These are phyloP conservation scores for Podila verticillata DNA, from an alignment of 192 early-diverging fungal genomes.

Conservation along the genomic window DNA sequence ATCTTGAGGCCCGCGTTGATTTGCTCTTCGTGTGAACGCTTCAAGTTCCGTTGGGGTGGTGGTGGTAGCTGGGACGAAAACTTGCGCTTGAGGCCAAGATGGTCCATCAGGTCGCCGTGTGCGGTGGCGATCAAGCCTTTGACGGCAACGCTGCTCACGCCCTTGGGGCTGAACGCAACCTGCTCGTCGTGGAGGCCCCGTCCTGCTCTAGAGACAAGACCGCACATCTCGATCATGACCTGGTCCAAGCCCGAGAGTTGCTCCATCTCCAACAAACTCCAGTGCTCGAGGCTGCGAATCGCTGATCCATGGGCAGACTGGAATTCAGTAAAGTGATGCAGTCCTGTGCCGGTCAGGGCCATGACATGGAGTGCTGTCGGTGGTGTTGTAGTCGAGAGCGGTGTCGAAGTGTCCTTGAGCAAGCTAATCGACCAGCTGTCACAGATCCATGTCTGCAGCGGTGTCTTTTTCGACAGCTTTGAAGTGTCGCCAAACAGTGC, in stretches of 20 bases:
- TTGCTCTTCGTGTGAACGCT: constrained; percentile 7
- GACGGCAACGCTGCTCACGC: neutral
- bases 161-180: constrained; percentile 13
- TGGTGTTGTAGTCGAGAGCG: neutral
- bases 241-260: neutral
- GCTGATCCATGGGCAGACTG: neutral
- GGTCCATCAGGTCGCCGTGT: constrained; percentile 15
- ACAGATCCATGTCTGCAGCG: constrained; percentile 28
- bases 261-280: constrained; percentile 44
- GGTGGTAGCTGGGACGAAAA: neutral
- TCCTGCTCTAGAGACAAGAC: constrained; percentile 25
- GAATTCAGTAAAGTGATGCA: constrained; percentile 33
- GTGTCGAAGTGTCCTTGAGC: constrained; percentile 12
- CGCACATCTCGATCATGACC: constrained; percentile 31
- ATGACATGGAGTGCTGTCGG: constrained; percentile 22
- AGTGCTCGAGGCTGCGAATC: constrained; percentile 29
- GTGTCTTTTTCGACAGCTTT: constrained; percentile 10
- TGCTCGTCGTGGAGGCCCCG: constrained; percentile 23
- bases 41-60: neutral
- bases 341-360: constrained; percentile 31
- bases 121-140: constrained; percentile 6
- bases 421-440: constrained; percentile 13
- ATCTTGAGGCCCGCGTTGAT: constrained; percentile 14
- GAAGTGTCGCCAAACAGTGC: constrained; percentile 14
- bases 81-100: constrained; percentile 15